A percentile compares a stretch with the other conserved stretches of the same genome.
Evolutionary conservation across 306 rosid species (phyloP).

Genomic region (Rosa rugosa): DNA sequence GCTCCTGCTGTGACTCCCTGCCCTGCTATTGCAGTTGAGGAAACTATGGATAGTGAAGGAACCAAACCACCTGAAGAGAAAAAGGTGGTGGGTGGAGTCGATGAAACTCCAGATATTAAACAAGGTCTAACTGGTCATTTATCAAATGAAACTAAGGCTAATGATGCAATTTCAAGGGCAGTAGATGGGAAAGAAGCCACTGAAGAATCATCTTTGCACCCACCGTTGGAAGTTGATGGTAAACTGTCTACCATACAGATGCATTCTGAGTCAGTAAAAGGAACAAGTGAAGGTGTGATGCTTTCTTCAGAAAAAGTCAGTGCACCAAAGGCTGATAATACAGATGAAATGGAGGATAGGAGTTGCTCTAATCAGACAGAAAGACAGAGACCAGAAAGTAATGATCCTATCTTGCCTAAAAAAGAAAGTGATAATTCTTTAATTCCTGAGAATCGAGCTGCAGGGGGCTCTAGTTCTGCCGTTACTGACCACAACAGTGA

Average conservation of each 20-base stretch:
- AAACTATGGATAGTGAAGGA: conserved; percentile 36
- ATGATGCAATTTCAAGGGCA: conserved; percentile 25
- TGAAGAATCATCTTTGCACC: conserved; percentile 22
- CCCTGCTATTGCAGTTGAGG: conserved; percentile 29
- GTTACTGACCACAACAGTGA: conserved; percentile 32
- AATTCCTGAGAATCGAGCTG: conserved; percentile 28
- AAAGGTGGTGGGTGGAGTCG: conserved; percentile 28
- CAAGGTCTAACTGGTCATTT: conserved; percentile 19
- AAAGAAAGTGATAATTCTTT: conserved; percentile 20
- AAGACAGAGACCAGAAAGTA: conserved; percentile 28
- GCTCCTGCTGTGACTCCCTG: conserved; percentile 23
- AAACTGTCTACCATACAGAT: conserved; percentile 28
- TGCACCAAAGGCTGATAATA: conserved; percentile 40
- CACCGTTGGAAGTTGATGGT: conserved; percentile 35
- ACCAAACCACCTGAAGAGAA: conserved; percentile 31
- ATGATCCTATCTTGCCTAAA: conserved; percentile 3
- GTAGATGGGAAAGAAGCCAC: conserved; percentile 32
- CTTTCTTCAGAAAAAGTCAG: conserved; percentile 34
- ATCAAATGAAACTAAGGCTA: conserved; percentile 24
- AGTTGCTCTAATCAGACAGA: conserved; percentile 29
- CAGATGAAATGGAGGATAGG: conserved; percentile 24
- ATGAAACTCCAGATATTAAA: conserved; percentile 34
- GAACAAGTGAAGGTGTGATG: conserved; percentile 25
- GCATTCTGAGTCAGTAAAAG: conserved; percentile 36
- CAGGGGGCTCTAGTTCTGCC: conserved; percentile 30